Base-by-base conservation (phyloP, 2,329 filamentous ascomycete species). In the Cephalotrichum gorgonifer region DNA sequence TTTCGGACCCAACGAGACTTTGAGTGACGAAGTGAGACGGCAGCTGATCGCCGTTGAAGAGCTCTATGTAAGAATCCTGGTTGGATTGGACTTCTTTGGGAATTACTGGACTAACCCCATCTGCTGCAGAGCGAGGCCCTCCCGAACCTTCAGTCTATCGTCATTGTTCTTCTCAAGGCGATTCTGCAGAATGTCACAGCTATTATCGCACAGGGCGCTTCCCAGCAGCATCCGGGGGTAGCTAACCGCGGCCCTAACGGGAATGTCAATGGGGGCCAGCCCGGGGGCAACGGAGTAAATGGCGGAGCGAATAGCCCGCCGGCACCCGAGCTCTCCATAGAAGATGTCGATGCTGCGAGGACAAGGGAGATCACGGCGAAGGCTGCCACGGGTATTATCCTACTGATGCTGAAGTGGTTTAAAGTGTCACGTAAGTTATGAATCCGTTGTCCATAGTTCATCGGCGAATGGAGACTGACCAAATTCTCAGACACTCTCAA, bases 321-420 rank as follows among this genome's bases (percentile, higher is more conserved):
- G 56, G 60, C 64, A 27, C 62, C 66, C n/a, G 74, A 79, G 43
- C 64, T 71, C 12, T 70, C 78, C 1, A 70, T 81, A 3, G 89
- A 94, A 51, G 89, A 96, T 57, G 67, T 95, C 15, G 90, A 97
- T 63, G 81, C 83, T 38, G 76, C 86, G 49, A 78, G 94, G 45
- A 83, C 81, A 15, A 80, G 91, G 50, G 93, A 98, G 64, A 90
- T 98, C 47, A 85, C 85, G 12, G 81, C 85, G 25, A 97, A 97
- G 65, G 91, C 91, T 1, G 84, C 95, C 22, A 93, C 89, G n/a
- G 90, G 86, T 1, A 85, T 89, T 49, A 69, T 98, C 26, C 70
- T 98, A 26, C 71, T 95, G n/a, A 67, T 97, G 42, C 63, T 97
- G 52, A 98, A 97, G 66, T 98, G 93, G 93, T 85, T 97, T 58